A percentile compares a stretch with the other conserved stretches of the same genome.
Evolutionary conservation across 106 monocot genomes (phyloP).

Genomic region (Dioscorea alata): DNA sequence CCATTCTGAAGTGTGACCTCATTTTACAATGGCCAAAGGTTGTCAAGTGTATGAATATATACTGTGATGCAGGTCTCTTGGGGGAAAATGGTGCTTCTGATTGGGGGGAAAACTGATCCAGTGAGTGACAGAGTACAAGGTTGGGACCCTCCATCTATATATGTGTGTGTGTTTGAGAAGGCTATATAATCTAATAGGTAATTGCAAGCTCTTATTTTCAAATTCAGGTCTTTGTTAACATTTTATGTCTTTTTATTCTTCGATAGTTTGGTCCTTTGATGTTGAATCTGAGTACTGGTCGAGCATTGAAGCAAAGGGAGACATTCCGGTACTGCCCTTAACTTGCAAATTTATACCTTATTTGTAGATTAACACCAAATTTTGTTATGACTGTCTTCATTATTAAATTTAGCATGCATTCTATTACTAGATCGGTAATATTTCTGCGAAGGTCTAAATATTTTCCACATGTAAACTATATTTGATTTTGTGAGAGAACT

Average conservation of each 20-base stretch:
- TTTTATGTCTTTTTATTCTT: constrained; percentile 6
- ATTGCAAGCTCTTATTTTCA: not conserved
- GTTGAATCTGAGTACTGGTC: constrained; percentile 87
- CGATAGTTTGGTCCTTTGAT: constrained; percentile 80
- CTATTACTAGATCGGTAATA: not conserved
- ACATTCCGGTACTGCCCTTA: constrained; percentile 63
- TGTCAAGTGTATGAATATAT: not conserved
- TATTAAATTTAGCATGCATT: not conserved
- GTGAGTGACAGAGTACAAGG: constrained; percentile 56
- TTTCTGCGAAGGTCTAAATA: not conserved
- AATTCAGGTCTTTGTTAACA: not conserved
- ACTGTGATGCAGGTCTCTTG: constrained; percentile 54
- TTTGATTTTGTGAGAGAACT: not conserved
- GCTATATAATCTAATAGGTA: not conserved
- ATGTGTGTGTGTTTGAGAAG: no score
- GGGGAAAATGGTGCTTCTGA: constrained; percentile 65
- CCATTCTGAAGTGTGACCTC: no score
- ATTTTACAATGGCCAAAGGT: not conserved
- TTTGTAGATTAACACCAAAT: not conserved
- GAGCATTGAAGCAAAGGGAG: constrained; percentile 80
- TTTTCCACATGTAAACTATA: not conserved
- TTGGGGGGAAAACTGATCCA: constrained; percentile 82
- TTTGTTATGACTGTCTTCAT: not conserved
- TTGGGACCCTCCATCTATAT: constrained; percentile 8
- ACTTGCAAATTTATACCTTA: not conserved